Evolutionary conservation across 768 basidiomycete species (phyloP), one percentile per base, ranked within the genome.

Genomic region (Tephrocybe rancida): DNA sequence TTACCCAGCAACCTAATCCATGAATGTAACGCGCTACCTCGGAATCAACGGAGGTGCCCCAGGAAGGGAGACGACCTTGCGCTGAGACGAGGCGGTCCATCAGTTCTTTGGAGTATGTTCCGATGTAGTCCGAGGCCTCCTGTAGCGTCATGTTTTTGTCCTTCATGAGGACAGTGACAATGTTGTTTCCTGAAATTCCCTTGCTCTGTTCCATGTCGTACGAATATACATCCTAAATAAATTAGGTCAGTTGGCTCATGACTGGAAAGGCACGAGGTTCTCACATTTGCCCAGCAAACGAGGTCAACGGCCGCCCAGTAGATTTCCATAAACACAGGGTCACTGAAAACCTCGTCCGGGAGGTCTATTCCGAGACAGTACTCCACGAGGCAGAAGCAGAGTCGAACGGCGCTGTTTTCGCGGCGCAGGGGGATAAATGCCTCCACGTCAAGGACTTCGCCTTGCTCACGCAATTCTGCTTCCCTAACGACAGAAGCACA

Each of bases 121-220:
- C 85, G 56, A 83, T 75, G 57, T 77, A 74, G 63, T 89, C 80
- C 27, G 78, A 74, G 0, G 86, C 83, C 24, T 77, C 74, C 66
- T 88, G 87, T 44, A 88, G 70, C 49, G 74, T 73, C 45, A 85
- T 66, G 19, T 68, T 60, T 48, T 76, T 76, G 57, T 80, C 77
- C 54, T 79, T 67, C 83, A 87, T 87, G 54, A 87, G 75, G 32
- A 88, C 84, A 8, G 84, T 85, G 46, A 90, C 73, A 59, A 88
- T 75, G 64, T 88, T 90, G 63, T 87, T 87, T 52, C 82, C 83
- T 24, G 70, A 73, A 47, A 83, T 79, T 18, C 86, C 88, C 60
- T 80, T 80, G 46, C 81, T 77, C 60, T 86, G 84, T 60, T 90
- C 87, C 79, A 86, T 83, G 66, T 86, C 82, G 67, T 88, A 89